Evolutionary conservation across 1,139 yeast species (phyloP), one percentile per base, ranked within the genome.

Genomic region (Debaryomyces fabryi): DNA sequence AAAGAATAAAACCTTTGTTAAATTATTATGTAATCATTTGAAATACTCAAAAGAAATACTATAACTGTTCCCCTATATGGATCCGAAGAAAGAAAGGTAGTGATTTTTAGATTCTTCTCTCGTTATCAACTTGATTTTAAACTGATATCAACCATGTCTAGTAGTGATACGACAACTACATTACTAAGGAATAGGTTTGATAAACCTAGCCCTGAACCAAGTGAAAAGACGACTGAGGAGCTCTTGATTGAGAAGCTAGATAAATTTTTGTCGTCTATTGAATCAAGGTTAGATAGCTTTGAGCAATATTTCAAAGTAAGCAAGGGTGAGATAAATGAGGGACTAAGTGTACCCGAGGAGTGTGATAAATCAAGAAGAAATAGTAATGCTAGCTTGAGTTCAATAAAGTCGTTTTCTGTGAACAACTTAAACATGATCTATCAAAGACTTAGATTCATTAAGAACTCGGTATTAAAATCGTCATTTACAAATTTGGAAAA

Each of bases 221-320:
- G 39, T 15, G 35, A 34, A 3, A 47, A 42, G 33, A 12, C 77
- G 0, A 67, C 81, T 3, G 85, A 82, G 51, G 83, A 77, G 51
- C 60, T 74, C 16, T 65, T 81, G 44, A 71, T 82, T 27, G 82
- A 77, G 49, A 76, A 76, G 46, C 62, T 83, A 40, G 87, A 83
- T 56, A 61, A 59, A 10, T 81, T 82, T 52, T 66, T 83, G 34
- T 71, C 78, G 2, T 76, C 81, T n/a, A 73, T 83, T 25, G 88
- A 83, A 53, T 65, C 76, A 1, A 69, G 80, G 44, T 63, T 83
- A 32, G 82, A 79, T 43, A 68, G 69, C 34, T 73, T 82, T 50
- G 87, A 83, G 52, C 74, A 68, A 50, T 81, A 74, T 55, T 79
- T 82, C 56, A 68, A 71, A 51, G 60, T 72, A 24, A 55, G 62